Percentiles rank a stretch among this genome's conserved stretches.
phyloP scores from a whole-genome alignment of 129 eudicot genomes.

The Helianthus tuberosus region DNA sequence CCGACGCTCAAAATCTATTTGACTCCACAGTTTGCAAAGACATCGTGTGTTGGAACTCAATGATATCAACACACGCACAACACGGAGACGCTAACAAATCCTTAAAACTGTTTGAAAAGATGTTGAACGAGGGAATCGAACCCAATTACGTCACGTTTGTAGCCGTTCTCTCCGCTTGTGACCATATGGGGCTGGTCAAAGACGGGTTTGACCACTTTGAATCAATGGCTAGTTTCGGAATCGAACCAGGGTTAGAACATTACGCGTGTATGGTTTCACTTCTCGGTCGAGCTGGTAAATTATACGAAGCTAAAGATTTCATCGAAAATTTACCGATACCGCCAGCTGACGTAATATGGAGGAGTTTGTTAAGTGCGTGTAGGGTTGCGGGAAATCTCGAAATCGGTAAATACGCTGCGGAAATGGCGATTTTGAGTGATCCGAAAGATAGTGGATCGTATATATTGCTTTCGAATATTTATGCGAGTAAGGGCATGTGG shows the following conservation, averaged over 20 bases:
- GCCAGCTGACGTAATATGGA: conserved; percentile 62
- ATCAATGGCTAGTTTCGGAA: conserved; percentile 54
- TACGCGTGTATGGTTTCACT: conserved; percentile 73
- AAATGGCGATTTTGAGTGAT: conserved; percentile 60
- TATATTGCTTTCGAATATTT: conserved; percentile 69
- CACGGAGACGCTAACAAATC: conserved; percentile 73
- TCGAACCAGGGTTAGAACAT: conserved; percentile 72
- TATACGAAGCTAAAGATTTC: conserved; percentile 58
- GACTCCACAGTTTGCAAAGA: conserved; percentile 42
- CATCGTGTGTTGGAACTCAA: conserved; percentile 69
- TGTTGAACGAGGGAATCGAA: conserved; percentile 45
- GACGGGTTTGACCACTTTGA: conserved; percentile 50
- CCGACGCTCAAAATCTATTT: conserved; percentile 53
- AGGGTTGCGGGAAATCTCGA: conserved; percentile 50
- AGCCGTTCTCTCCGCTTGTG: conserved; percentile 80
- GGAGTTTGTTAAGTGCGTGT: conserved; percentile 74
- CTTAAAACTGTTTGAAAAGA: conserved; percentile 44
- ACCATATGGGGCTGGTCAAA: conserved; percentile 64
- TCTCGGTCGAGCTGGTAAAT: conserved; percentile 64
- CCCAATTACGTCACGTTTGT: conserved; percentile 67
- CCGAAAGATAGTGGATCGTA: conserved; percentile 71
- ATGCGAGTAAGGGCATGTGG: conserved; percentile 67
- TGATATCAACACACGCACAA: conserved; percentile 63
- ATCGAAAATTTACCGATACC: conserved; percentile 59
- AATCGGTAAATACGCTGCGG: conserved; percentile 64